Base-by-base conservation (phyloP, 2,329 filamentous ascomycete genomes). In the Colletotrichum truncatum region DNA sequence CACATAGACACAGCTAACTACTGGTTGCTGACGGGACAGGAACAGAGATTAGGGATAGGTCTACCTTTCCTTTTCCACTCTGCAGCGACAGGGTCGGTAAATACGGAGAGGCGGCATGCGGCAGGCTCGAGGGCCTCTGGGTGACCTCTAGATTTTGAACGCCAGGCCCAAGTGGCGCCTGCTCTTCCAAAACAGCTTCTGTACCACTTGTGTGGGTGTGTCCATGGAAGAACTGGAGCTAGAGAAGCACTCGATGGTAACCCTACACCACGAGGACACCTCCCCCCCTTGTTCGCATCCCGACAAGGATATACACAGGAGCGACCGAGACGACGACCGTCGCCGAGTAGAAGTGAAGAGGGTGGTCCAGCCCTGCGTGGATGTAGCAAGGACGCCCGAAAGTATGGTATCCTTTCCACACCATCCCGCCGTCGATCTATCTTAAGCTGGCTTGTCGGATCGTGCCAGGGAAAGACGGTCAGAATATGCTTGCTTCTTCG, bases 101-200 rank as follows among this genome's bases (percentile, higher is more conserved):
- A 21, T 7, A 49, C 10, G 36, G 36, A 59, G 32, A 36, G 21
- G 62, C 48, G 49, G 55, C 23, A 54, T 16, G 46, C 48, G 56
- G 48, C 18, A 48, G 39, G n/a, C 43, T 21, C 36, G 30, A 48
- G 16, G 46, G 6, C 39, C 39, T 57, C 60, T 52, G 16, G 16
- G 58, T 62, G 21, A 38, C 30, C 38, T 55, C 16, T 55, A n/a
- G 21, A 26, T 39, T 61, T 34, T 21, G 34, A 18, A 14, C 10
- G 12, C 43, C 25, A 49, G 46, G 26, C 46, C 46, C 46, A 49
- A 60, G 41, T 65, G 34, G 57, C 57, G 49, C 34, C 49, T 7
- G 26, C 12, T 9, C 25, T 62, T 65, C 57, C 62, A 62, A 65
- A 61, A 62, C 62, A 51, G 21, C 36, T 38, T 43, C 41, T 65